Evolutionary conservation across 192 early-diverging fungal species (phyloP), one percentile per base, ranked within the genome.

Genomic region (Funneliformis geosporum): DNA sequence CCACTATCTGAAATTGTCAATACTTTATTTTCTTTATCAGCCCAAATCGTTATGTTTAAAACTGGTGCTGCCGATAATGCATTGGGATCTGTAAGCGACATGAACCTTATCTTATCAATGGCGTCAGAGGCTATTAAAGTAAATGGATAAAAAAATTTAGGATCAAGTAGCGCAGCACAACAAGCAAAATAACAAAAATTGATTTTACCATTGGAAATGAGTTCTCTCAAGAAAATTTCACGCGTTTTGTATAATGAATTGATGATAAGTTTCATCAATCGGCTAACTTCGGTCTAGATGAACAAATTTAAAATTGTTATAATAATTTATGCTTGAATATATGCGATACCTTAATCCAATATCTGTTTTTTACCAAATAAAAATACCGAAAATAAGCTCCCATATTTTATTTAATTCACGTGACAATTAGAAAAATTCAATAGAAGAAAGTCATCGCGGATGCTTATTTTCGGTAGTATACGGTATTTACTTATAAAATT

Each of bases 141-240:
- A 68, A 14, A 68, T 16, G 10, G 14, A 21, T 21, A 42, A 68
- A 43, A 8, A 8, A 43, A 38, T 21, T 68, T 68, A 68, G 12
- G 10, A 39, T 21, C 1, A 42, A 18, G 11, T 67, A 39, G 18
- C 5, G 7, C 11, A 39, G 18, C 5, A 2, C 11, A 16, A 8
- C 18, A 40, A 68, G 0, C 1, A 8, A 47, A 4, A 46, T 9
- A 16, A 27, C 1, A 2, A 42, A 33, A 3, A 72, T 50, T 47
- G 28, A 16, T 72, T 27, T 44, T 78, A 79, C 85, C 94, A 81
- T 98, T 98, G 28, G 95, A 97, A 55, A 98, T 96, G 25, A 99
- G 88, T 86, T 99, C 98, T 39, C 98, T 89, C 82, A 99, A 89
- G 83, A 99, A 99, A 70, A 99, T 96, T 79, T 99, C 97, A 84